Evolutionary conservation across 1,284 basidiomycete species (phyloP), one percentile per base, ranked within the genome.

Genomic region (Takashimella koratensis): DNA sequence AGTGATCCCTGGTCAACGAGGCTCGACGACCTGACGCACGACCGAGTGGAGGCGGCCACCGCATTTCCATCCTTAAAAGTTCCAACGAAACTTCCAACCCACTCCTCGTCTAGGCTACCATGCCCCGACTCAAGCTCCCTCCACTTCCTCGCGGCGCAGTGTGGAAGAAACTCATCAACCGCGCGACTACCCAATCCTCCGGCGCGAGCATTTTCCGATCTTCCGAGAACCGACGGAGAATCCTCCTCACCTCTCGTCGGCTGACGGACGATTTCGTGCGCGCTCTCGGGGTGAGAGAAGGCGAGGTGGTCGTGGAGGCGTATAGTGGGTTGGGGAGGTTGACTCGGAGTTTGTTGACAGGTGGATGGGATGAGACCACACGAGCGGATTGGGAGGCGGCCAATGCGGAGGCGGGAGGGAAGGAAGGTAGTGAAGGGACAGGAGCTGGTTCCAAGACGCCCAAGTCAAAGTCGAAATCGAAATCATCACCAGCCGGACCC

Each of bases 241-340:
- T 59, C 19, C 36, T 62, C 2, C 54, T 73, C n/a, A 58, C 65
- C 10, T 65, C 56, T 51, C 57, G 50, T 5, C 25, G 49, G 1
- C 43, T 69, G 3, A 43, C 52, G 10, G 63, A 73, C 56, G 30
- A 60, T n/a, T 71, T 70, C 43, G 70, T 70, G 13, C 62, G 62
- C 25, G 57, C 66, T 2, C 55, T 75, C 2, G 52, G 58, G 1
- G 41, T 73, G 2, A 54, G 67, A 3, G 16, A 57, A 19, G 54
- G 58, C 41, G 71, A 75, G 51, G 61, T 75, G 2, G 54, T 75
- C 2, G 48, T 75, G 5, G 73, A 75, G 20, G 57, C 59, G 0
- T 73, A 66, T 52, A 27, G 57, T 10, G 65, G 67, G 3, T 44
- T 52, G 0, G 73, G 73, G 8, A 39, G 36, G 8, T 36, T 71